These are phyloP conservation scores for Xenosphaeropsis pyriputrescens DNA, from an alignment of 2,329 filamentous ascomycete genomes.

Conservation along the genomic window DNA sequence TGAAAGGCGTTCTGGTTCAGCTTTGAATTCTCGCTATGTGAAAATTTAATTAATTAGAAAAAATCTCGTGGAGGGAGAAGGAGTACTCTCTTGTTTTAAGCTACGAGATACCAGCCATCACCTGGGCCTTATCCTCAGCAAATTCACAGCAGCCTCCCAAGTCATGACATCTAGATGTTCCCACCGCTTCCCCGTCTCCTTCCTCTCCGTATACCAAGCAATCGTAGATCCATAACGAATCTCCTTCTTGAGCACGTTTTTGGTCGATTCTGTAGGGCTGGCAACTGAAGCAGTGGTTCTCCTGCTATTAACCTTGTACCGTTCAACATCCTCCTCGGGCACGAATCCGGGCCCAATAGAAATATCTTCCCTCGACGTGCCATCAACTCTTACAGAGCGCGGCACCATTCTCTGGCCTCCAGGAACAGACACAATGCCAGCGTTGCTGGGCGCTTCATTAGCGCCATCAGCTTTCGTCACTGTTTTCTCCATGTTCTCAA, in stretches of 20 bases:
- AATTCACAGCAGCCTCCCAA: constrained; percentile 20
- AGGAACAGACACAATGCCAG: constrained; percentile 24
- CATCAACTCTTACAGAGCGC: constrained; percentile 67
- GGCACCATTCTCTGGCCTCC: constrained; percentile 78
- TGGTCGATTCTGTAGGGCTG: background rate
- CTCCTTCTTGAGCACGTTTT: background rate
- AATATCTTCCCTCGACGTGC: constrained; percentile 75
- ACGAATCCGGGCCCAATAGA: constrained; percentile 80
- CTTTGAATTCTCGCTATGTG: too few species aligned
- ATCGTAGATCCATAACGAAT: constrained; percentile 18
- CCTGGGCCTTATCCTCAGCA: background rate
- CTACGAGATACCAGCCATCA: background rate
- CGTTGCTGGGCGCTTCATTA: background rate
- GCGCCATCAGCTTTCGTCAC: background rate
- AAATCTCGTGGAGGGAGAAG: too few species aligned
- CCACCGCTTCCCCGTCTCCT: constrained; percentile 29
- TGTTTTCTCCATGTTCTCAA: background rate
- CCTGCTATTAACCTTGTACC: constrained; percentile 64
- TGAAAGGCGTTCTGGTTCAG: too few species aligned
- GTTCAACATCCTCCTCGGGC: constrained; percentile 81
- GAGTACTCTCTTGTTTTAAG: too few species aligned
- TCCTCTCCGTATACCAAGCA: constrained; percentile 35
- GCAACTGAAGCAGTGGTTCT: too few species aligned
- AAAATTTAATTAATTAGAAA: too few species aligned
- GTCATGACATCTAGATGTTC: constrained; percentile 30